These are phyloP conservation scores for Phytophthora pluvialis DNA, from an alignment of 352 stramenopile genomes.

Conservation along the genomic window DNA sequence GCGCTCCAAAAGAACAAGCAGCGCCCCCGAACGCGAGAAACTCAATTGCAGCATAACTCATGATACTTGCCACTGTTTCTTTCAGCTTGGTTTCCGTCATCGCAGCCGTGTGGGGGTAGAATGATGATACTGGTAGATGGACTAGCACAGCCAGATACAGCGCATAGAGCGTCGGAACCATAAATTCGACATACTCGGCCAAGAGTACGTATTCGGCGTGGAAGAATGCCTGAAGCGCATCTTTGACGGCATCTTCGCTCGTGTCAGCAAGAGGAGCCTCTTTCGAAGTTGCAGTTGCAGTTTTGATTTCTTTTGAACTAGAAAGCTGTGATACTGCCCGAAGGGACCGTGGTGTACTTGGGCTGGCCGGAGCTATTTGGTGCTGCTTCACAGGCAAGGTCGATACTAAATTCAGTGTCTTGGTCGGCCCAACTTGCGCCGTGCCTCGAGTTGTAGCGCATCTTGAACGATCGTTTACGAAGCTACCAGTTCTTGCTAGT, in stretches of 20 bases:
- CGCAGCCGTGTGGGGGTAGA: slow-evolving; percentile 26
- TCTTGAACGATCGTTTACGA: background rate
- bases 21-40: slow-evolving; percentile 16
- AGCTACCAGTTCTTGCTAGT: background rate
- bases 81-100: slow-evolving; percentile 13
- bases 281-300: too few species aligned
- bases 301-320: too few species aligned
- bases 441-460: background rate
- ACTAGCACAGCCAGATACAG: slow-evolving; percentile 28
- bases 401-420: background rate
- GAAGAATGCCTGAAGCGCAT: slow-evolving; percentile 25
- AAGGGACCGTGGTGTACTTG: too few species aligned
- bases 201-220: slow-evolving; percentile 36
- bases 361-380: background rate
- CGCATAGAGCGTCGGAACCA: slow-evolving; percentile 29
- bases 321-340: too few species aligned
- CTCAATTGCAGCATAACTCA: slow-evolving; percentile 31
- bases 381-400: background rate
- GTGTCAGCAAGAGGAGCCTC: too few species aligned
- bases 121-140: slow-evolving; percentile 26
- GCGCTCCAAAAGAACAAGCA: slow-evolving; percentile 20
- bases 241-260: background rate
- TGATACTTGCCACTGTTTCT: slow-evolving; percentile 7
- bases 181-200: slow-evolving; percentile 40
- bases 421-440: too few species aligned